These are phyloP conservation scores for Multifurca ochricompacta DNA, from an alignment of 768 basidiomycete genomes.

Conservation along the genomic window DNA sequence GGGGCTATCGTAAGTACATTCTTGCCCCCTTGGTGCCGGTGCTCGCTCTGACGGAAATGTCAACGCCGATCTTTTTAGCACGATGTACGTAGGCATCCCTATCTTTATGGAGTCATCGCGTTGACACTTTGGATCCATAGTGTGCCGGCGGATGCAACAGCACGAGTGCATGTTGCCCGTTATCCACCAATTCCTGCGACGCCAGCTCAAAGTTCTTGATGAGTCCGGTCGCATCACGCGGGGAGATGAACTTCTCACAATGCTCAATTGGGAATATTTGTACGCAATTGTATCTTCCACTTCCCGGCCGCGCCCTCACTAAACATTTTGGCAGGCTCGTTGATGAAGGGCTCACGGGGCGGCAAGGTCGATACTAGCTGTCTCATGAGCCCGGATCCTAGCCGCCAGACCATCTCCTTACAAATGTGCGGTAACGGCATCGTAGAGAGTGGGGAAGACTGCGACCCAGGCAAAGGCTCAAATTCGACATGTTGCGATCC, in stretches of 20 bases:
- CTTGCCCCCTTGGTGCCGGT: slow-evolving; percentile 8
- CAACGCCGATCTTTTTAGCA: slow-evolving; percentile 34
- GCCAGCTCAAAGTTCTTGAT: slow-evolving; percentile 70
- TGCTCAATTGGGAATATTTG: slow-evolving; percentile 85
- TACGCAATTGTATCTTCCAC: slow-evolving; percentile 29
- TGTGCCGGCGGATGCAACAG: slow-evolving; percentile 58
- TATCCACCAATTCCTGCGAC: slow-evolving; percentile 49
- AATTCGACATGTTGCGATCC: slow-evolving; percentile 67
- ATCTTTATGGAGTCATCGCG: not conserved
- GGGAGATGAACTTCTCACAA: slow-evolving; percentile 64
- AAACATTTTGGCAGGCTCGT: slow-evolving; percentile 39
- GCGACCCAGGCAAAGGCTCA: slow-evolving; percentile 65
- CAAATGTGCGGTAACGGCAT: slow-evolving; percentile 83
- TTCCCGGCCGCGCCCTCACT: not conserved
- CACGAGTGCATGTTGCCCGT: slow-evolving; percentile 54
- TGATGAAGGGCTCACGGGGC: slow-evolving; percentile 44
- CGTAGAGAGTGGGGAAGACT: slow-evolving; percentile 76
- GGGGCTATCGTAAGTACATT: slow-evolving; percentile 66
- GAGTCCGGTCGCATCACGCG: slow-evolving; percentile 63
- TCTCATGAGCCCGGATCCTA: slow-evolving; percentile 46
- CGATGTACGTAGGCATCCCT: slow-evolving; percentile 36
- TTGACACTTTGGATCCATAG: slow-evolving; percentile 28
- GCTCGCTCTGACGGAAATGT: slow-evolving; percentile 13
- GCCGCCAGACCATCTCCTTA: slow-evolving; percentile 42
- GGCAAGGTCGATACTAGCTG: slow-evolving; percentile 54